Evolutionary conservation across 1,284 basidiomycete genomes (phyloP).

Genomic region (Irpex sp.): DNA sequence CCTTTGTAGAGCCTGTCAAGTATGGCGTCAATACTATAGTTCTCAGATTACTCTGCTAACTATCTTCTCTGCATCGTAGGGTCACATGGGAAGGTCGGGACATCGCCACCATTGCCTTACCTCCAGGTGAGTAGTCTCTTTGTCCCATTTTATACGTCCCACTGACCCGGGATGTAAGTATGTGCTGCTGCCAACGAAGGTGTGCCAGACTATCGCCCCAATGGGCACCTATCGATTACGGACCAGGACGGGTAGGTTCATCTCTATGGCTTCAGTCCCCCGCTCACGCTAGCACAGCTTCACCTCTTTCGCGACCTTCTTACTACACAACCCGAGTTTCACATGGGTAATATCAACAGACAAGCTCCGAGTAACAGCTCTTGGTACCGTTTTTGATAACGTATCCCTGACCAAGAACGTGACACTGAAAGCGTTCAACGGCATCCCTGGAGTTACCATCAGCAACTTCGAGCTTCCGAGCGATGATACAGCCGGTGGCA

Average conservation of each 20-base stretch:
- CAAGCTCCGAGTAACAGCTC: slow-evolving; percentile 59
- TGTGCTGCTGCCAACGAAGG: slow-evolving; percentile 68
- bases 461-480: slow-evolving; percentile 66
- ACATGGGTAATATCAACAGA: slow-evolving; percentile 70
- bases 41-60: not conserved
- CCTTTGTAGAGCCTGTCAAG: slow-evolving; percentile 54
- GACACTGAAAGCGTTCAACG: slow-evolving; percentile 70
- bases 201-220: slow-evolving; percentile 59
- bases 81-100: slow-evolving; percentile 66
- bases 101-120: slow-evolving; percentile 65
- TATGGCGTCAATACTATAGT: slow-evolving; percentile 26
- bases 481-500: slow-evolving; percentile 65
- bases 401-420: slow-evolving; percentile 64
- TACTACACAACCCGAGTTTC: slow-evolving; percentile 66
- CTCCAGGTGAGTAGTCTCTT: slow-evolving; percentile 36
- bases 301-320: slow-evolving; percentile 62
- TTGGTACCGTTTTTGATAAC: slow-evolving; percentile 69
- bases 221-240: slow-evolving; percentile 52
- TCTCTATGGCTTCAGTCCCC: not conserved
- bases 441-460: slow-evolving; percentile 65
- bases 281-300: slow-evolving; percentile 35
- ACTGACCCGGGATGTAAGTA: slow-evolving; percentile 34
- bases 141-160: slow-evolving; percentile 15
- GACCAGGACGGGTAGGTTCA: slow-evolving; percentile 37
- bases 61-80: slow-evolving; percentile 25